Base-by-base conservation (phyloP, 1,284 basidiomycete species). In the Microbotryomycetes sp. region DNA sequence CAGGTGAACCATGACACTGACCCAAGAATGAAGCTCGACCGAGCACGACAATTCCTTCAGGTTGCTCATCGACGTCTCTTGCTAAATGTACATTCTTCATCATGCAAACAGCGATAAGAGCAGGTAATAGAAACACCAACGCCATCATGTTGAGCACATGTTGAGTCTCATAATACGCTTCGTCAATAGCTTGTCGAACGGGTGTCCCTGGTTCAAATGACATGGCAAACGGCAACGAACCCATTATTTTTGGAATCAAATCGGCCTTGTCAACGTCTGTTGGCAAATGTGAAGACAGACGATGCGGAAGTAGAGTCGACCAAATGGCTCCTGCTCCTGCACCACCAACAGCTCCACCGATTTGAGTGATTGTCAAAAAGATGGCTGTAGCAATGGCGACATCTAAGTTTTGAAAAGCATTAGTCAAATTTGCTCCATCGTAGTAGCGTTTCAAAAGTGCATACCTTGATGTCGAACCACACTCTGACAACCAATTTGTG, bases 301-400 rank as follows among this genome's bases (percentile, higher is more conserved):
- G 65, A 19, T 26, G 2, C n/a, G 70, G 69, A 15, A 71, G 59
- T 19, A 61, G 52, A 0, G 73, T 70, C 23, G 69, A 71, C 73
- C 73, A 74, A 12, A 74, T 58, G n/a, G 68, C 66, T 3, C 73
- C 73, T 6, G 73, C 69, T 22, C 66, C 57, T 14, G 70, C 70
- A 2, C 71, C 70, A n/a, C 73, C 73, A 23, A 72, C 70, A 6
- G 73, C 73, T 7, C 72, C 73, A 26, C 72, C 73, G 36, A 74
- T 68, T 26, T 72, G 71, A 2, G 73, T 72, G 53, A 73, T 72
- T 12, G 70, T 73, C 53, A 74, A 58, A 57, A 73, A 72, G 36
- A 72, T 65, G 25, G 73, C 72, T 3, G 72, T 74, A 4, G 70
- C 70, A 50, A 71, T 72, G 1, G 66, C 73, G 30, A 74, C 65